A percentile compares a stretch with the other conserved stretches of the same genome.
phyloP scores from a whole-genome alignment of 495 filamentous ascomycete genomes.

The Penicillium soppii region DNA sequence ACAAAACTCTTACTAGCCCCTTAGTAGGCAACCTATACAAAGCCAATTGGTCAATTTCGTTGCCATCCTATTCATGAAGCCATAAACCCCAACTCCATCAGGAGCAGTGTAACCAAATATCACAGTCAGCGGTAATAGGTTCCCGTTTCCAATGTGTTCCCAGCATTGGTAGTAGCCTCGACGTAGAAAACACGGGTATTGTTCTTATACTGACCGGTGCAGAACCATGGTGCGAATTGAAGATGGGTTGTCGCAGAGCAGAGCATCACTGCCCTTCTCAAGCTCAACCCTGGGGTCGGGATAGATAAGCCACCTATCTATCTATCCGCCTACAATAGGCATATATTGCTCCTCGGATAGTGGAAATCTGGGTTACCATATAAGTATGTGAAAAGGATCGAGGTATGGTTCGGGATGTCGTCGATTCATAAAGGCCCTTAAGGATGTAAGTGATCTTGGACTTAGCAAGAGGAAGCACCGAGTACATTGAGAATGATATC shows the following conservation, averaged over 20 bases:
- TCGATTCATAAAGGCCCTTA: no score
- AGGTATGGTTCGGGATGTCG: no score
- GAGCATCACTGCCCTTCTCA: conserved; percentile 32
- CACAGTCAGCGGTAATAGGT: conserved; percentile 50
- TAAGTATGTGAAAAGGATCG: no score
- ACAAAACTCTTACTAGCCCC: not conserved
- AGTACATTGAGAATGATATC: no score
- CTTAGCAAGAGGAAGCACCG: no score
- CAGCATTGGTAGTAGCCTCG: conserved; percentile 51
- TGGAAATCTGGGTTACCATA: no score
- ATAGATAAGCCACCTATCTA: no score
- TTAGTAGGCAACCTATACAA: conserved; percentile 44
- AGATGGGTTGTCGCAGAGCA: conserved; percentile 50
- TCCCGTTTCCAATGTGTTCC: conserved; percentile 47
- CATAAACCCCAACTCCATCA: conserved; percentile 55
- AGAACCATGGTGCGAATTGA: conserved; percentile 45
- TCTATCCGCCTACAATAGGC: no score
- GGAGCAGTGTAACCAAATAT: conserved; percentile 48
- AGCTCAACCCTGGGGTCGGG: conserved; percentile 56
- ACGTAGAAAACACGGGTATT: conserved; percentile 59
- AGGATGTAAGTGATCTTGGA: no score
- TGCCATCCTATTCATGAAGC: conserved; percentile 55
- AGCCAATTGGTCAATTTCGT: conserved; percentile 59
- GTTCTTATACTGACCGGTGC: conserved; percentile 47
- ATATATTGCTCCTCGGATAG: no score